phyloP scores from a whole-genome alignment of 2,329 filamentous ascomycete genomes.

The Colletotrichum sp. region DNA sequence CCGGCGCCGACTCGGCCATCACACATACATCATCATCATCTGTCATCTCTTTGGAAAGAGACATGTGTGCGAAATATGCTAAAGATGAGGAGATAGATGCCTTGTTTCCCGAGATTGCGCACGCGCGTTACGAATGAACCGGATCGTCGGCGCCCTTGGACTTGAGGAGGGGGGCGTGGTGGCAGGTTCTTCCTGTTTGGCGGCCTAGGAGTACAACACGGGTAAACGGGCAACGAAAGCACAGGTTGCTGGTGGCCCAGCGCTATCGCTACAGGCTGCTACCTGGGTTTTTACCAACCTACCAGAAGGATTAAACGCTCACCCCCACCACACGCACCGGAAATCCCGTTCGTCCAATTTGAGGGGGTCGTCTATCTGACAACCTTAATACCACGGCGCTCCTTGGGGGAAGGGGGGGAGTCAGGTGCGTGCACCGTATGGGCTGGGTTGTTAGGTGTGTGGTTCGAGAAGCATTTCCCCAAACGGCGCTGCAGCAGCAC shows the following conservation, averaged over 20 bases:
- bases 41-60: neutral
- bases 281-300: neutral
- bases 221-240: neutral
- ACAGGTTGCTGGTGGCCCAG: neutral
- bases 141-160: neutral
- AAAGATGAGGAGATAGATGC: neutral
- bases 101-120: neutral
- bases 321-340: neutral
- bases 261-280: neutral
- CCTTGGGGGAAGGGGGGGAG: neutral
- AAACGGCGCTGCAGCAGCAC: neutral
- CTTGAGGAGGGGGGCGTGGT: neutral
- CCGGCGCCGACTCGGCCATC: neutral
- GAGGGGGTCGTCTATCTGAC: neutral
- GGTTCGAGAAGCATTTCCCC: neutral
- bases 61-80: neutral
- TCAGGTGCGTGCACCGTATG: neutral
- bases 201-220: neutral
- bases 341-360: constrained; percentile 5
- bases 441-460: neutral
- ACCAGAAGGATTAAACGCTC: neutral
- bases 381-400: constrained; percentile 7
- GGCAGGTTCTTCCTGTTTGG: neutral
- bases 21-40: neutral
- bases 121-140: neutral